Base-by-base conservation (phyloP, 176 grass and related monocot species). In the Eleusine indica region DNA sequence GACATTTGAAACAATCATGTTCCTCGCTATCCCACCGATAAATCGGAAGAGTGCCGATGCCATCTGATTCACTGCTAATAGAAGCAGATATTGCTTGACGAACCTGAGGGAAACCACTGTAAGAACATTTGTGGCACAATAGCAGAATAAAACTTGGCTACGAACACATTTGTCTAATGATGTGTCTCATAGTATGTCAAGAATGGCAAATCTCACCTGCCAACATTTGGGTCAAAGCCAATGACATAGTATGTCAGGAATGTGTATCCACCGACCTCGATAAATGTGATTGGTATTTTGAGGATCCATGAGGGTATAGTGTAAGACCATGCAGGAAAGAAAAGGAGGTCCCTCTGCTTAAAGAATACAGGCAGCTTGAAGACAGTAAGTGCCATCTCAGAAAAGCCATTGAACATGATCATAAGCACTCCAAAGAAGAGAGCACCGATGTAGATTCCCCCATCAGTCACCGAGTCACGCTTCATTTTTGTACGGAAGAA, bases 311-410 rank as follows among this genome's bases (percentile, higher is more conserved):
- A 83, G 46, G 96, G 96, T 75, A 99, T 78, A 57, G 93, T 83
- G 68, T 99, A 99, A 32, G 93, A 9, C 96, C 96, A 99, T 58
- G 96, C 96, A 4, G 96, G 96, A 86, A 85, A 99, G 83, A 99
- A 99, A 29, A 88, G 93, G 12, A 96, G 89, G 54, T 99, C 91
- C 77, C 93, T 92, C 72, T 99, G 96, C 78, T 95, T 99, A 74
- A 94, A 99, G 81, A 99, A 99, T 62, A 96, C 91, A 47, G 96
- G 93, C 61, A 99, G 77, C 85, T 99, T 99, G 40, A 87, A 46
- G 62, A 96, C 87, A 7, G 85, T 86, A 78, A 99, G 80, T 11
- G 93, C 87, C 51, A 94, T 16, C 70, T 99, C 96, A 30, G 91
- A 75, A 65, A 96, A 92, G 3, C 96, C 96, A 71, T 96, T 99